Base-by-base conservation (phyloP, 805 yeast species). In the Komagataella phaffii region DNA sequence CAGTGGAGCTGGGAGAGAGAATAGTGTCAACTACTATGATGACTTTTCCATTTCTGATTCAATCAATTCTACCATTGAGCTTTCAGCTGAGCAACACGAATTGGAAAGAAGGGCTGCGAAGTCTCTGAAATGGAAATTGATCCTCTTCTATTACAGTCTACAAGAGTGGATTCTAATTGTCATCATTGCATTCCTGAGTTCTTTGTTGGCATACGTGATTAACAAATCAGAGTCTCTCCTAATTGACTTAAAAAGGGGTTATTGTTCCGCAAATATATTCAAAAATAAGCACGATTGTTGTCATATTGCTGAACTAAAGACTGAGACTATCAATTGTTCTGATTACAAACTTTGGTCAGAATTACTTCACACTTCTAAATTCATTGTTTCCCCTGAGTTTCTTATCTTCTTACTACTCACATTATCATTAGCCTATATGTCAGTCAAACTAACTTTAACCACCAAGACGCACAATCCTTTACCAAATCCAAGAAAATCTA, bases 1-100 rank as follows among this genome's bases (percentile, higher is more conserved):
- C 10, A 8, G 40, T 30, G 40, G 40, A 30, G 10, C 14, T 8
- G 40, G 40, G 12, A 6, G 40, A 30, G 14, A 8, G 12, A 14
- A 30, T 8, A 30, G 14, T 30, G 10, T 30, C 40, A 69, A 66
- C 55, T 76, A 66, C 64, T 79, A 79, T 59, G 80, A 79, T 58
- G 82, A 79, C 61, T 79, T 77, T 62, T 78, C 84, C 19, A 76
- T 82, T 17, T 75, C 78, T 17, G 84, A 79, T 61, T 79, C 83
- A 83, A 73, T 76, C 2, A 69, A 70, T 30, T 80, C 78, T 36
- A 69, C 70, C 44, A 64, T 76, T 30, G 64, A 65, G 51, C 74
- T 74, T 50, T 71, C 76, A 43, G 64, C 61, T 45, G 63, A 76
- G 45, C 64, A 69, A 54, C 73, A 64, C 54, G 61, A 63, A 48